Base-by-base conservation (phyloP, 441 rosid genomes). In the Populus hybrid region DNA sequence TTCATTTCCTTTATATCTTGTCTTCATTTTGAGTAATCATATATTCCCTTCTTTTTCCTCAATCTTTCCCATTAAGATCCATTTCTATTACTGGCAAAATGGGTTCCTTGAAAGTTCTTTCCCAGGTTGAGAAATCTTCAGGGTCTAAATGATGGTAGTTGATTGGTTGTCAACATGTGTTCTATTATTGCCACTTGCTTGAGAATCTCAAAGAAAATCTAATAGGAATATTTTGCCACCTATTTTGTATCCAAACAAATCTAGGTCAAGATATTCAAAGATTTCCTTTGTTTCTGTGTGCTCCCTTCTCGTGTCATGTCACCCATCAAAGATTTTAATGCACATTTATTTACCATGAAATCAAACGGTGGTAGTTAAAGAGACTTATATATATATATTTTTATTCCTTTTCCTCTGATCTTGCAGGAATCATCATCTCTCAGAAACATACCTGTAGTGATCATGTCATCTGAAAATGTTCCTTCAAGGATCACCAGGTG, bases 401-500 rank as follows among this genome's bases (percentile, higher is more conserved):
- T 59, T 1, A 8, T 14, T 24, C 8, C 18, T 3, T 75, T 50
- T 19, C 61, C 42, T 79, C 4, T 63, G 76, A 40, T 76, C 14
- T 63, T 74, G 63, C 85, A 89, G 91, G 90, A 81, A 78, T 91
- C 94, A 21, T 83, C 81, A n/a, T 79, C 85, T 9, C 77, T 84
- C 63, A 91, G 82, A 79, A 83, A 90, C 78, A 85, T 91, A 18
- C 96, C 96, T 38, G 96, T 91, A 70, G 91, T 91, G 69, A 85
- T 91, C 64, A 90, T 91, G 92, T 91, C 96, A 6, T 91, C 96
- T 5, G 96, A 91, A 79, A 88, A 91, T 82, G 85, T 86, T 26
- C 96, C 92, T 9, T 86, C 93, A 9, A 88, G 96, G 72, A 90
- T 91, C 77, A 85, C 68, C 79, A 86, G 88, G 89, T 89, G 36